Conservation (phyloP, 2,329 filamentous ascomycete genomes). For the Cladosporium phlei region DNA sequence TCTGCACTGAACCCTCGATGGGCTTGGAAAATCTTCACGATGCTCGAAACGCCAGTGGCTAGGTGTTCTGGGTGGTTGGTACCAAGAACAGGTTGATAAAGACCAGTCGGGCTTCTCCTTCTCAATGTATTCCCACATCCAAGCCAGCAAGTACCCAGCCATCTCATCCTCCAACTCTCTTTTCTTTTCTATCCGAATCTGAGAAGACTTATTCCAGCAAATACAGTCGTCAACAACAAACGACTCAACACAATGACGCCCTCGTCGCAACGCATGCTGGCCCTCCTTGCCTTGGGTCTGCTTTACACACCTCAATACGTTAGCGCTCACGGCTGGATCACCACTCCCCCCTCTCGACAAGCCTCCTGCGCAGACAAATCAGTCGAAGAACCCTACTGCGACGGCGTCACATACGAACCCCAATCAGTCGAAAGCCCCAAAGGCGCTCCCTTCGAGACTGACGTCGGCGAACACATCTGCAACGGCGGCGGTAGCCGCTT, state of each 20-base stretch:
- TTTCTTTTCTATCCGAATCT: not conserved
- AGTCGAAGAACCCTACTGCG: conserved; percentile 10
- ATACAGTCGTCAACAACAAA: not conserved
- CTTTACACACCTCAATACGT: not conserved
- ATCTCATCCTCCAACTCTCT: not conserved
- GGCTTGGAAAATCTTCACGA: conserved; percentile 7
- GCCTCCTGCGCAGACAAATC: conserved; percentile 4
- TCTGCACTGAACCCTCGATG: not conserved
- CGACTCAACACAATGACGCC: not conserved
- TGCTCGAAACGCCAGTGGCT: conserved; percentile 2
- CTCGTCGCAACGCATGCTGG: not conserved
- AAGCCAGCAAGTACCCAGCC: not conserved
- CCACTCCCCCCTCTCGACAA: conserved; percentile 8
- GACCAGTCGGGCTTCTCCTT: not conserved
- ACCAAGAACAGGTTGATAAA: conserved; percentile 7
- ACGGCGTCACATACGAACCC: conserved; percentile 8
- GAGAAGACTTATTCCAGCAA: too few species aligned
- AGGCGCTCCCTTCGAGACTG: conserved; percentile 7
- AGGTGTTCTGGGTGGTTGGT: conserved; percentile 6
- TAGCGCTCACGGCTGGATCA: conserved; percentile 10
- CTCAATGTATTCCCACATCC: not conserved
- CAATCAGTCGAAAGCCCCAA: conserved; percentile 11
- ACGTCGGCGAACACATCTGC: conserved; percentile 3
- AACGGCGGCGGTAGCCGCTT: conserved; percentile 8
- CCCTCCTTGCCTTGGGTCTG: conserved; percentile 1